These are phyloP conservation scores for Cercospora janseana DNA, from an alignment of 2,329 filamentous ascomycete genomes.

Conservation along the genomic window DNA sequence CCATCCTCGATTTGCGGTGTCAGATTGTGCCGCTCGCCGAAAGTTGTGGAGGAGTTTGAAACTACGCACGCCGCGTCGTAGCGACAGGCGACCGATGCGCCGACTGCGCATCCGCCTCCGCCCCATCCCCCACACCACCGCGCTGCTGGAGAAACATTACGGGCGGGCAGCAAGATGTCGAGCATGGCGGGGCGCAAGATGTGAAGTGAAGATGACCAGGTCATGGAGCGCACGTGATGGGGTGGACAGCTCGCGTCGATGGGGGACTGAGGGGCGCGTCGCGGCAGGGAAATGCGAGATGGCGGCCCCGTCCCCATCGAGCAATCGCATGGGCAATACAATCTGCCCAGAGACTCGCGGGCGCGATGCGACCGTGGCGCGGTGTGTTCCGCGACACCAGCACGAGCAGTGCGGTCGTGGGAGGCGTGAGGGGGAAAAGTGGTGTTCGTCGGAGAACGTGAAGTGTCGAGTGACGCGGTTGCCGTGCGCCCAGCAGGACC, in stretches of 20 bases:
- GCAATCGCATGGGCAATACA: no score
- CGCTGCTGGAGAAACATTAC: constrained; percentile 1
- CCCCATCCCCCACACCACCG: constrained; percentile 6
- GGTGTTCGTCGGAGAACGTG: no score
- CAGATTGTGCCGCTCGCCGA: constrained; percentile 13
- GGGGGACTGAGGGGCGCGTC: no score
- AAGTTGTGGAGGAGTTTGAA: constrained; percentile 17
- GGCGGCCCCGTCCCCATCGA: no score
- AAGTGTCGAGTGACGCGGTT: no score
- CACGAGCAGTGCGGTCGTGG: neutral
- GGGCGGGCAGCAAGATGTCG: neutral
- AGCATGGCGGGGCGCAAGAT: neutral
- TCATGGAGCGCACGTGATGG: no score
- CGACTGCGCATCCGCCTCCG: constrained; percentile 10
- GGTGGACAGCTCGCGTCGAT: no score
- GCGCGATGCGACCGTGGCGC: neutral
- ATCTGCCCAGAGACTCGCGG: no score
- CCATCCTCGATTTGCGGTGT: constrained; percentile 12
- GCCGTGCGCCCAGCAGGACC: no score
- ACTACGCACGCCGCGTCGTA: constrained; percentile 8
- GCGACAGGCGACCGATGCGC: constrained; percentile 12
- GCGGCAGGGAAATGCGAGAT: no score
- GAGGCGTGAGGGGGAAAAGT: no score
- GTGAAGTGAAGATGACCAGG: no score
- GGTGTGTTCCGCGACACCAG: neutral